phyloP scores from a whole-genome alignment of 129 eudicot genomes.

The Daucus carota region DNA sequence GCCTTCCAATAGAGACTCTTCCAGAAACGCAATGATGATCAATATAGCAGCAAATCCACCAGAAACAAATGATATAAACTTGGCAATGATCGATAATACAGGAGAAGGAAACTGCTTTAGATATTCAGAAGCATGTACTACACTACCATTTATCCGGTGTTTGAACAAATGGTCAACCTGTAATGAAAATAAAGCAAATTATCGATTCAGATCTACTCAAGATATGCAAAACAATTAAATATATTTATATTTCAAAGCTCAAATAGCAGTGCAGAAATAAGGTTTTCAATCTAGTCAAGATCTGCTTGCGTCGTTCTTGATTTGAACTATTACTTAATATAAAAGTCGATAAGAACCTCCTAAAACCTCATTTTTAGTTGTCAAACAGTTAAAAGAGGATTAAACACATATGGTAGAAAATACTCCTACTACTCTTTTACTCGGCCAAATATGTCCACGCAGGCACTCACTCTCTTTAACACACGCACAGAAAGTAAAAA shows the following conservation, averaged over 20 bases:
- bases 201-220: neutral
- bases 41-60: conserved; percentile 97
- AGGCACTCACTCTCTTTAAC: neutral
- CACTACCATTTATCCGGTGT: conserved; percentile 80
- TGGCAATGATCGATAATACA: conserved; percentile 67
- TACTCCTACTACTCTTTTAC: neutral
- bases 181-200: conserved; percentile 10
- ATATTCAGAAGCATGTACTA: conserved; percentile 76
- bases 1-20: conserved; percentile 97
- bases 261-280: neutral
- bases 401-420: too few relatives aligned
- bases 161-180: conserved; percentile 96
- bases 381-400: neutral
- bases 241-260: neutral
- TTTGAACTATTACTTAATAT: neutral
- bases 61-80: conserved; percentile 84
- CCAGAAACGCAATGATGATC: conserved; percentile 88
- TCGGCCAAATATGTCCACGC: neutral
- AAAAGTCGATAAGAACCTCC: neutral
- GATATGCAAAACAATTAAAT: neutral
- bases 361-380: neutral
- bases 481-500: neutral
- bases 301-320: neutral
- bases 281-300: neutral
- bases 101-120: conserved; percentile 94